Percentiles rank a stretch among this genome's conserved stretches.
These are phyloP conservation scores for Parietaria judaica DNA, from an alignment of 306 rosid species.

Conservation along the genomic window DNA sequence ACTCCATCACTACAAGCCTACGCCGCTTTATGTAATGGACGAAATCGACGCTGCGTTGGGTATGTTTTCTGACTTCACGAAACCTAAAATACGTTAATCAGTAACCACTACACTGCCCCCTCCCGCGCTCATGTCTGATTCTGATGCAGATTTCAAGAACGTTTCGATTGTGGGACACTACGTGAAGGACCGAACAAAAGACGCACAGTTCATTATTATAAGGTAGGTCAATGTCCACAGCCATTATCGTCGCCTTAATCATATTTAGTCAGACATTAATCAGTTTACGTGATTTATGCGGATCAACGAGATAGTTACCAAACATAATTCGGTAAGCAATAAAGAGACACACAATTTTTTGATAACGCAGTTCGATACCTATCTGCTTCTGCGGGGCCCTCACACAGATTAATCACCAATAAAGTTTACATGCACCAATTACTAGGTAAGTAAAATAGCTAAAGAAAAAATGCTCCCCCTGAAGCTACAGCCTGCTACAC, in stretches of 20 bases:
- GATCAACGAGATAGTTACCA: too few species aligned
- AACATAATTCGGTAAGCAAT: too few species aligned
- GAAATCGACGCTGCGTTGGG: slow-evolving; percentile 97
- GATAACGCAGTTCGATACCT: too few species aligned
- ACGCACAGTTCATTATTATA: slow-evolving; percentile 81
- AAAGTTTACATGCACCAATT: too few species aligned
- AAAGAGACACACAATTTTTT: too few species aligned
- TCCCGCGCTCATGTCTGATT: slow-evolving; percentile 9
- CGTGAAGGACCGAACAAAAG: slow-evolving; percentile 87
- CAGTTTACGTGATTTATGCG: too few species aligned
- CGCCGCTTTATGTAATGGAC: slow-evolving; percentile 96
- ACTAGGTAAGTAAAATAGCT: too few species aligned
- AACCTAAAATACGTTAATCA: background rate
- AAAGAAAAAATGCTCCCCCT: too few species aligned
- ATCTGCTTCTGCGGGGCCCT: too few species aligned
- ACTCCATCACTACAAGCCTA: slow-evolving; percentile 96
- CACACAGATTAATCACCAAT: too few species aligned
- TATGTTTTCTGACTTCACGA: slow-evolving; percentile 17
- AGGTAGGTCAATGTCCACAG: slow-evolving; percentile 37
- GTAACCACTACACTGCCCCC: background rate
- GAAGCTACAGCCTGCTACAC: too few species aligned
- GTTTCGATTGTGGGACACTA: slow-evolving; percentile 96
- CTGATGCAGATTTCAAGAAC: slow-evolving; percentile 70
- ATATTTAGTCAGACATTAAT: background rate
- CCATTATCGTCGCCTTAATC: background rate